phyloP scores from a whole-genome alignment of 2,329 filamentous ascomycete species.

The Periconia macrospinosa region DNA sequence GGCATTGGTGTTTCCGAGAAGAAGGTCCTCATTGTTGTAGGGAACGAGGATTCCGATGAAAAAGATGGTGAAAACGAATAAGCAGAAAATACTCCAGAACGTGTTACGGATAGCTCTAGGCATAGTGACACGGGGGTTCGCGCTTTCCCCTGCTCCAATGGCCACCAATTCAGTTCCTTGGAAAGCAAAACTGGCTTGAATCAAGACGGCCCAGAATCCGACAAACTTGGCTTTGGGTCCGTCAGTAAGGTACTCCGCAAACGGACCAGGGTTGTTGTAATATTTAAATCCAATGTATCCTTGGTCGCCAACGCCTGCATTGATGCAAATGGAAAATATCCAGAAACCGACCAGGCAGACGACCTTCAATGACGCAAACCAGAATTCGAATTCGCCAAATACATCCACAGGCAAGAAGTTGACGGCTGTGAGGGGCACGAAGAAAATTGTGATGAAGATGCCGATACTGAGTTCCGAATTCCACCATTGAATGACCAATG shows the following conservation, averaged over 20 bases:
- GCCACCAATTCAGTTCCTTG: constrained; percentile 77
- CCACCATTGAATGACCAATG: constrained; percentile 79
- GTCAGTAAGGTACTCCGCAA: constrained; percentile 65
- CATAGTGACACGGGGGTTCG: constrained; percentile 71
- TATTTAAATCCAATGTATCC: constrained; percentile 75
- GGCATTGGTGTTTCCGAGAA: constrained; percentile 57
- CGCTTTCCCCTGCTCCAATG: constrained; percentile 76
- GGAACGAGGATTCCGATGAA: constrained; percentile 74
- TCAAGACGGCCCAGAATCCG: constrained; percentile 69
- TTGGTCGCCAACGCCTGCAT: constrained; percentile 69
- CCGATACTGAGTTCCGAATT: constrained; percentile 62
- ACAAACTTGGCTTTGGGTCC: constrained; percentile 64
- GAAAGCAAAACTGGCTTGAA: constrained; percentile 70
- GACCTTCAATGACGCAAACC: constrained; percentile 77
- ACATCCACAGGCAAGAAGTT: constrained; percentile 73
- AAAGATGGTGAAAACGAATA: constrained; percentile 65
- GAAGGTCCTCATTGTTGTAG: constrained; percentile 59
- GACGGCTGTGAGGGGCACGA: constrained; percentile 66
- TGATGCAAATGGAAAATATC: constrained; percentile 75
- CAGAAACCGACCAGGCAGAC: constrained; percentile 74
- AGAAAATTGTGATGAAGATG: constrained; percentile 75
- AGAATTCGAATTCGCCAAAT: constrained; percentile 79
- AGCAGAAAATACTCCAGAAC: constrained; percentile 72
- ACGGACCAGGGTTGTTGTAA: constrained; percentile 70
- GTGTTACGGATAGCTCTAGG: constrained; percentile 73